phyloP scores from a whole-genome alignment of 2,329 filamentous ascomycete species.

The Myriosclerotinia curreyana region DNA sequence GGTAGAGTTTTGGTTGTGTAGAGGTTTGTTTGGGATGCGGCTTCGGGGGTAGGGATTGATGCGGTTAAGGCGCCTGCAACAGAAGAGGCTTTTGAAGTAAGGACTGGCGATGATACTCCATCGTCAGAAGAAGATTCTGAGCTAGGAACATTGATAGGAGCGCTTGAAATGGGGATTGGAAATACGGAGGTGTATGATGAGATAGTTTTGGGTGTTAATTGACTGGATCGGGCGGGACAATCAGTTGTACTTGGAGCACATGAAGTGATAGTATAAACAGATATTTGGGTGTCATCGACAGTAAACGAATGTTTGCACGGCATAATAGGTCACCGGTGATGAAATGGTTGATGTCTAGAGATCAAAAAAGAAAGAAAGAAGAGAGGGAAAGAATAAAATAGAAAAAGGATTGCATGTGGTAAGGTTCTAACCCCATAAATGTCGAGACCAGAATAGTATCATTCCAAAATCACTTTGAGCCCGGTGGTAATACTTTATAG shows the following conservation, averaged over 20 bases:
- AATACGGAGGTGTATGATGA: conserved; percentile 45
- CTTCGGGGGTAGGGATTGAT: not conserved
- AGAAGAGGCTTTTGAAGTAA: not conserved
- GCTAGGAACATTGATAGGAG: not conserved
- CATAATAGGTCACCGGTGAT: conserved; percentile 28
- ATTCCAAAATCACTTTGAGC: not conserved
- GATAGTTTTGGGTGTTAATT: conserved; percentile 44
- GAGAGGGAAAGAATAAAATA: conserved; percentile 24
- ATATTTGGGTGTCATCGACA: conserved; percentile 40
- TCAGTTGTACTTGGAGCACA: conserved; percentile 47
- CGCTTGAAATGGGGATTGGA: conserved; percentile 23
- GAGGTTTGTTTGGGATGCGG: not conserved
- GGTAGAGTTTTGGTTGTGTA: conserved; percentile 6
- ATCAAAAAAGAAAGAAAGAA: conserved; percentile 21
- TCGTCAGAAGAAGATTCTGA: not conserved
- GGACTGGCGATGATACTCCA: not conserved
- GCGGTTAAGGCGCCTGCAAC: not conserved
- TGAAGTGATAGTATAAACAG: conserved; percentile 50
- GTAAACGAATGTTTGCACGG: conserved; percentile 40
- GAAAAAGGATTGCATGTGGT: conserved; percentile 1
- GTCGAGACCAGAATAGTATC: conserved; percentile 3
- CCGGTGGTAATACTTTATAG: not conserved
- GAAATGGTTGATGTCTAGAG: conserved; percentile 29
- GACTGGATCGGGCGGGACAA: conserved; percentile 47
- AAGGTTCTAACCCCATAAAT: not conserved